A percentile compares a stretch with the other conserved stretches of the same genome.
These are phyloP conservation scores for Lactifluus echinatus DNA, from an alignment of 768 basidiomycete species.

Conservation along the genomic window DNA sequence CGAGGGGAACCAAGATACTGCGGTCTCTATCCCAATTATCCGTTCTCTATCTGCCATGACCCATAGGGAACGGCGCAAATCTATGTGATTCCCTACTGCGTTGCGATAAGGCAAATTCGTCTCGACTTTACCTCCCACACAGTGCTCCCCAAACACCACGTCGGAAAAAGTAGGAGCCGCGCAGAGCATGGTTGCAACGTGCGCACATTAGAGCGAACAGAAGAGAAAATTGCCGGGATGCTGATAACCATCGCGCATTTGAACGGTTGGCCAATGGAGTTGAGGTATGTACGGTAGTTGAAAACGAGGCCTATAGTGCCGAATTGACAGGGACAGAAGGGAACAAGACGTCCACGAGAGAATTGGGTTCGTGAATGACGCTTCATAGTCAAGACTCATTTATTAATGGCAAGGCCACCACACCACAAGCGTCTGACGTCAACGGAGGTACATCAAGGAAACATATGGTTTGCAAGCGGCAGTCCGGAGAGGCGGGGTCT, in stretches of 20 bases:
- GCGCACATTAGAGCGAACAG: neutral
- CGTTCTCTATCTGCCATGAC: neutral
- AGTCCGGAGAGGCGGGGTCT: neutral
- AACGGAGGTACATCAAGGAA: neutral
- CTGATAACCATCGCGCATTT: neutral
- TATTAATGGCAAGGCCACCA: neutral
- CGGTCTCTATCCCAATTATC: neutral
- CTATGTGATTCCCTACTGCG: neutral
- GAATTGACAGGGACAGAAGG: neutral
- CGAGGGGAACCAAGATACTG: neutral
- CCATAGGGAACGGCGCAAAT: too few relatives aligned
- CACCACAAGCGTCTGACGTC: neutral
- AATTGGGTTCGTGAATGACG: neutral
- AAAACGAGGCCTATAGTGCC: constrained; percentile 1
- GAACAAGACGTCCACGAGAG: neutral
- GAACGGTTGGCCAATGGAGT: too few relatives aligned
- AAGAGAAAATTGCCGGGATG: neutral
- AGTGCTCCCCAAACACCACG: neutral
- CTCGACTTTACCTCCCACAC: neutral
- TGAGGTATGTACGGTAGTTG: neutral
- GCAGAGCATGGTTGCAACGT: neutral
- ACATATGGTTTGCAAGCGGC: neutral
- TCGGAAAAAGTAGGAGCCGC: neutral
- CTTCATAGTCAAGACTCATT: neutral
- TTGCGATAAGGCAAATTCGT: constrained; percentile 1